phyloP scores from a whole-genome alignment of 2,329 filamentous ascomycete species.

The Aspergillus bombycis region DNA sequence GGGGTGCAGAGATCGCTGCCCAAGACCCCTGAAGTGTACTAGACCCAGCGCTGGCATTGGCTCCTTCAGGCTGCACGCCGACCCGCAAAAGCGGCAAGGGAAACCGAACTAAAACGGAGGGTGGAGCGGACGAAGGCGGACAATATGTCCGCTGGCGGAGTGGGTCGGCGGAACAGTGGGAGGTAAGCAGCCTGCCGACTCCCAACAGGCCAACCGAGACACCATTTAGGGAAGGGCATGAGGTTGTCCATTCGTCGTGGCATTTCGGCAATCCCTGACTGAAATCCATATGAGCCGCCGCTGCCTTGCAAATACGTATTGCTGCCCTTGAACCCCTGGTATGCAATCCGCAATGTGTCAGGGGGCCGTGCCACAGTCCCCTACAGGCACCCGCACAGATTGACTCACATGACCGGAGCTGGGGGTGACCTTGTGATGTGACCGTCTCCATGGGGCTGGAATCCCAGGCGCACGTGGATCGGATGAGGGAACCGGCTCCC shows the following conservation, averaged over 20 bases:
- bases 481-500: background rate
- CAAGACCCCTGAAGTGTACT: background rate
- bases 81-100: conserved; percentile 34
- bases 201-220: background rate
- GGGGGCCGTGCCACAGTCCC: conserved; percentile 13
- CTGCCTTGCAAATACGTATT: background rate
- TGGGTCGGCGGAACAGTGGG: conserved; percentile 11
- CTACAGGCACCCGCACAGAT: background rate
- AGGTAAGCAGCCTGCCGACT: background rate
- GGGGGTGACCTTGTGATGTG: conserved; percentile 11
- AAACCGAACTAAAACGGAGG: conserved; percentile 28
- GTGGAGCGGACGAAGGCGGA: conserved; percentile 35
- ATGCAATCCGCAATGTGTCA: background rate
- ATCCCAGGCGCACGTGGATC: conserved; percentile 5
- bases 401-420: conserved; percentile 12
- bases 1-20: conserved; percentile 3
- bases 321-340: background rate
- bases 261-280: background rate
- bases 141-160: conserved; percentile 19
- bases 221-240: background rate
- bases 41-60: conserved; percentile 1
- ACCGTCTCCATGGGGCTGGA: background rate
- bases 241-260: background rate
- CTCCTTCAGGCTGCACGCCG: background rate
- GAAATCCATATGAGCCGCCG: background rate